Evolutionary conservation across 495 filamentous ascomycete genomes (phyloP).

Genomic region (Talaromyces stipitatus): DNA sequence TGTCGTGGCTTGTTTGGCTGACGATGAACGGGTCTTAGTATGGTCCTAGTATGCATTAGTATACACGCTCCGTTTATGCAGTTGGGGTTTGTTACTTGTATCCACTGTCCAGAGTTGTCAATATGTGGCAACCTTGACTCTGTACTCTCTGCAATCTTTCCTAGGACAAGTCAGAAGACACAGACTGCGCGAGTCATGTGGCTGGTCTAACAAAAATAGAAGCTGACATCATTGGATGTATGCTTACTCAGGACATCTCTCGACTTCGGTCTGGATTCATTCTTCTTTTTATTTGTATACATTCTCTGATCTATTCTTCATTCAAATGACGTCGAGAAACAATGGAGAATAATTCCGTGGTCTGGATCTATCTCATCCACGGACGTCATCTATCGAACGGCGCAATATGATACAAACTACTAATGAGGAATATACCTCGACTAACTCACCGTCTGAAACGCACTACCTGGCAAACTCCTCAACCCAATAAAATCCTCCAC

Average conservation of each 20-base stretch:
- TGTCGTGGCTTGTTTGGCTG: not conserved
- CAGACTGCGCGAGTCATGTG: too few relatives aligned
- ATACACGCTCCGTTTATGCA: not conserved
- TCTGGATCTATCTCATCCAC: not conserved
- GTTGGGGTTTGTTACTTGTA: not conserved
- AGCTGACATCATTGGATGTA: too few relatives aligned
- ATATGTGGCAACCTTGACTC: too few relatives aligned
- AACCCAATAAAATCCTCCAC: constrained; percentile 28
- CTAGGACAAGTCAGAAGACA: too few relatives aligned
- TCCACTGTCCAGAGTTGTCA: too few relatives aligned
- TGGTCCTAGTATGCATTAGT: too few relatives aligned
- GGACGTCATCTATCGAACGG: not conserved
- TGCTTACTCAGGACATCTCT: too few relatives aligned
- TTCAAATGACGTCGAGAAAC: not conserved
- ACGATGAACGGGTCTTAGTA: not conserved
- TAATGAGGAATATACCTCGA: constrained; percentile 16
- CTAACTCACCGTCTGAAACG: constrained; percentile 20
- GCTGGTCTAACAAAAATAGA: too few relatives aligned
- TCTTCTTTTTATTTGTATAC: too few relatives aligned
- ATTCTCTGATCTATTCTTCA: too few relatives aligned
- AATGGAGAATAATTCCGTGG: not conserved
- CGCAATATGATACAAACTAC: not conserved
- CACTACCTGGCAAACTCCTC: constrained; percentile 18
- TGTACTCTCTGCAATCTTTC: too few relatives aligned
- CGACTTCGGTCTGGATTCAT: too few relatives aligned